phyloP scores from a whole-genome alignment of 371 early-diverging fungal species.

The Phascolomyces articulosus region DNA sequence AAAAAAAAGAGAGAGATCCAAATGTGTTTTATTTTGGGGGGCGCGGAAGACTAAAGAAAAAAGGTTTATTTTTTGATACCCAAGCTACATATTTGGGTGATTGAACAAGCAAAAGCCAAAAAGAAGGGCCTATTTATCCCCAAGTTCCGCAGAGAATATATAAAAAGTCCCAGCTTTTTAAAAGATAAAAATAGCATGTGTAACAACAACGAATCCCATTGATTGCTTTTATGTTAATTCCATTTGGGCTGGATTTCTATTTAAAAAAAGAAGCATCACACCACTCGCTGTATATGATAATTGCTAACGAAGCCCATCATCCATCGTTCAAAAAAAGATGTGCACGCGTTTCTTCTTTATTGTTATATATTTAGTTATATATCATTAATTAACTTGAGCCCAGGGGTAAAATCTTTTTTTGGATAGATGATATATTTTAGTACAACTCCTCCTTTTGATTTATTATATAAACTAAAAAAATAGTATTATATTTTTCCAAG shows the following conservation, averaged over 20 bases:
- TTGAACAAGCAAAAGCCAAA: neutral
- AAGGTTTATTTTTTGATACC: conserved; percentile 8
- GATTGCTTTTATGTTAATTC: neutral
- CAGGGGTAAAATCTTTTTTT: no score
- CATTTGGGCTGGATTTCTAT: no score
- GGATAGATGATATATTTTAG: no score
- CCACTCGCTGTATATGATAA: no score
- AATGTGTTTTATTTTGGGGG: neutral
- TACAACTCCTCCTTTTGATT: neutral
- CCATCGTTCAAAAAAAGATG: no score
- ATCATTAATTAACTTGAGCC: neutral
- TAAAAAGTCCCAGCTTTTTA: neutral
- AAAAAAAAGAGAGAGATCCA: neutral
- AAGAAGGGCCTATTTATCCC: no score
- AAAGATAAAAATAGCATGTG: no score
- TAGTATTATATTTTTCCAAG: no score
- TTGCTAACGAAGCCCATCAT: no score
- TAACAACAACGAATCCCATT: no score
- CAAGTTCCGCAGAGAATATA: conserved; percentile 1
- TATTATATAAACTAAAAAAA: no score
- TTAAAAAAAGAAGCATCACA: neutral
- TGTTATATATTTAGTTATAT: neutral
- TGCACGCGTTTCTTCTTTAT: neutral
- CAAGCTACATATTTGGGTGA: neutral
- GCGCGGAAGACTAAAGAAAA: conserved; percentile 1